Evolutionary conservation across 148 eudicot genomes (phyloP), one percentile per base, ranked within the genome.

Genomic region (Salicornia ramosissima): DNA sequence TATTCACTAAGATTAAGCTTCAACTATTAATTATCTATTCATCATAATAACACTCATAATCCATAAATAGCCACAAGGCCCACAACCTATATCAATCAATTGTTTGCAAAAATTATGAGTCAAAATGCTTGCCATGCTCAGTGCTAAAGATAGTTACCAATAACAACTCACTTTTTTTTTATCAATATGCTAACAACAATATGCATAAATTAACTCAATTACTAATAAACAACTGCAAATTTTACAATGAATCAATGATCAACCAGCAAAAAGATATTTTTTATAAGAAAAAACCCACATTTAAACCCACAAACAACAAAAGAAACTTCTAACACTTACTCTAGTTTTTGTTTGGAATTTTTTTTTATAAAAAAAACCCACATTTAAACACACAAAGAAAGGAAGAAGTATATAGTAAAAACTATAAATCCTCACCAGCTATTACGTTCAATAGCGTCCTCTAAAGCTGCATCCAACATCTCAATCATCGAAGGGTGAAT

Each of bases 391-490:
- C n/a, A n/a, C n/a, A n/a, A n/a, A n/a, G n/a, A n/a, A 40, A 65
- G 15, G 10, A 22, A 71, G 6, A 13, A 40, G 51, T 29, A 26
- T 10, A 62, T 61, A 33, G 19, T 34, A 6, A 31, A 36, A 28
- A n/a, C 33, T 45, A 22, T 45, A 55, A 74, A 65, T 18, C 57
- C 82, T 80, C 70, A 94, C 99, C 99, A 94, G 87, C 99, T 91
- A 83, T 77, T 79, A 64, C 92, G 86, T 69, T 94, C 99, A 64
- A 94, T 80, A 55, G 90, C 91, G 82, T 94, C 99, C 77, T 94
- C 99, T 10, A 83, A 79, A 45, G 96, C 80, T 69, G 91, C 88
- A 87, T 94, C 96, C 79, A 91, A 67, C 89, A 94, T 94, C 75
- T 89, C 99, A 80, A 85, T 79, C 67, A 80, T 83, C 46, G 99